phyloP scores from a whole-genome alignment of 495 filamentous ascomycete genomes.

The Annulohypoxylon stygium region DNA sequence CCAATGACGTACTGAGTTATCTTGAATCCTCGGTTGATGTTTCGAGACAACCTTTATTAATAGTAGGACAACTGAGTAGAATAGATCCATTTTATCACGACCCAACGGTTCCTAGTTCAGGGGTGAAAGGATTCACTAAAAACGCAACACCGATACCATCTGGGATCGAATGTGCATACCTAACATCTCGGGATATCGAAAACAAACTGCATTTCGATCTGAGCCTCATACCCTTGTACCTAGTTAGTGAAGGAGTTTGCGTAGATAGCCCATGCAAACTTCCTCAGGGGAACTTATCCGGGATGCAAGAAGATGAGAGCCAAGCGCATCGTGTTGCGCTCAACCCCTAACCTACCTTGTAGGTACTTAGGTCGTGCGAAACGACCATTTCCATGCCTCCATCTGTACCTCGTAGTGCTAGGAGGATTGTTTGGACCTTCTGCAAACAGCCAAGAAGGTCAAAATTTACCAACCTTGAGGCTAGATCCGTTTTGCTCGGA shows the following conservation, averaged over 20 bases:
- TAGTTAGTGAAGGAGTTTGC: constrained; percentile 20
- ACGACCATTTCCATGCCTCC: constrained; percentile 8
- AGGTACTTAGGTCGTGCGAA: not conserved
- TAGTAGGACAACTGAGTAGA: not conserved
- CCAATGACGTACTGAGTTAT: constrained; percentile 30
- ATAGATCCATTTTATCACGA: not conserved
- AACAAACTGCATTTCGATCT: constrained; percentile 16
- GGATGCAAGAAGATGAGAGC: constrained; percentile 20
- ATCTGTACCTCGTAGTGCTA: not conserved
- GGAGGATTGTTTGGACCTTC: constrained; percentile 6
- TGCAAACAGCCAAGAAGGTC: constrained; percentile 4
- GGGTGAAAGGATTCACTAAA: constrained; percentile 14
- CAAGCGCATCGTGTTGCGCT: constrained; percentile 6
- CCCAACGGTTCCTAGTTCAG: not conserved
- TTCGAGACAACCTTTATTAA: constrained; percentile 14
- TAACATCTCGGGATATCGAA: constrained; percentile 22
- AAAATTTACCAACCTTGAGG: constrained; percentile 6
- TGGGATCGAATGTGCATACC: not conserved
- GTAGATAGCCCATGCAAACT: constrained; percentile 22
- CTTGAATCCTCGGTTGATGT: constrained; percentile 18
- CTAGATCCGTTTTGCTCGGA: constrained; percentile 13
- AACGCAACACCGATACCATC: constrained; percentile 6
- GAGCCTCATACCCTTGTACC: constrained; percentile 18
- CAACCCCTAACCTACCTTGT: constrained; percentile 3
- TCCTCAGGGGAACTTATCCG: constrained; percentile 18